These are phyloP conservation scores for Botryosphaeria dothidea DNA, from an alignment of 2,329 filamentous ascomycete species.

Conservation along the genomic window DNA sequence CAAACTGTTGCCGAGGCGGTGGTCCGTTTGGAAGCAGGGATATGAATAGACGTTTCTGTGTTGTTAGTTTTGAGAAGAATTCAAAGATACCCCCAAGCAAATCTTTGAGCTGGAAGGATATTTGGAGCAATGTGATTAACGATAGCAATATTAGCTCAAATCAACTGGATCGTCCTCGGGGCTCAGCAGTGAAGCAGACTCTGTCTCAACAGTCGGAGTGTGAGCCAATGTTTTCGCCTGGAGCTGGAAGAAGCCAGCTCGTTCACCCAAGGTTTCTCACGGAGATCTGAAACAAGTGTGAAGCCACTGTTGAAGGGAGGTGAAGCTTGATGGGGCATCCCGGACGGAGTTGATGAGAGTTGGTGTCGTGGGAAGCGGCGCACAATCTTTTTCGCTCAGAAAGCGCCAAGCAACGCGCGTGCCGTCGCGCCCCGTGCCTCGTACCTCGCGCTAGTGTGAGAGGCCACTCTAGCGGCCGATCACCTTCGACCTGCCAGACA, in stretches of 20 bases:
- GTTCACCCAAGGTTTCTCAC: too few species aligned
- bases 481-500: constrained; percentile 4
- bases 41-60: constrained; percentile 16
- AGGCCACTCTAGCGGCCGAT: constrained; percentile 13
- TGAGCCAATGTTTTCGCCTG: too few species aligned
- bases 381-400: constrained; percentile 5
- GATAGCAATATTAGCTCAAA: too few species aligned
- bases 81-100: not conserved
- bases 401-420: constrained; percentile 12
- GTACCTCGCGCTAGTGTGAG: constrained; percentile 12
- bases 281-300: too few species aligned
- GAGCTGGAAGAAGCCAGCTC: too few species aligned
- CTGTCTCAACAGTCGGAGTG: too few species aligned
- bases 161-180: too few species aligned
- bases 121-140: not conserved
- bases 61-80: not conserved
- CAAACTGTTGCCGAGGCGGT: constrained; percentile 56
- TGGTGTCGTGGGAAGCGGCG: not conserved
- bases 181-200: too few species aligned
- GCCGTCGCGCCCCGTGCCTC: not conserved
- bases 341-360: not conserved
- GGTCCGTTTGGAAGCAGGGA: not conserved
- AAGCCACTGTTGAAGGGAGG: too few species aligned
- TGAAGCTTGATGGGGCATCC: not conserved
- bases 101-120: not conserved